phyloP scores from a whole-genome alignment of 164 flowering plant genomes.

The Kalanchoe fedtschenkoi region DNA sequence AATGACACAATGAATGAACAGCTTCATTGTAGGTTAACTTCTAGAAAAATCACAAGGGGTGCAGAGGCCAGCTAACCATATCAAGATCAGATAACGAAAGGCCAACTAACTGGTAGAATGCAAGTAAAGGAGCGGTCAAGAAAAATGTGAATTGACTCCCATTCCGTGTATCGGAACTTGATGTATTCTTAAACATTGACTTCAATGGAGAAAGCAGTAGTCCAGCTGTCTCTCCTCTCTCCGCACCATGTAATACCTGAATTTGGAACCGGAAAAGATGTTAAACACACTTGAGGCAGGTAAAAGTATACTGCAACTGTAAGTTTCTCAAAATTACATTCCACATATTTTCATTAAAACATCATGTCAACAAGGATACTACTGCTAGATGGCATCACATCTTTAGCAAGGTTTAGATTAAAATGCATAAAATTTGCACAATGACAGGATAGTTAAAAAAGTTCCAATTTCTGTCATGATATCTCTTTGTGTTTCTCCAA shows the following conservation, averaged over 20 bases:
- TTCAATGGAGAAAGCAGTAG: slow-evolving; percentile 72
- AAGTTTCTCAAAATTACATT: background rate
- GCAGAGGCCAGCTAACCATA: slow-evolving; percentile 31
- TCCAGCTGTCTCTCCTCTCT: slow-evolving; percentile 85
- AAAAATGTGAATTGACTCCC: slow-evolving; percentile 94
- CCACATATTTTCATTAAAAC: background rate
- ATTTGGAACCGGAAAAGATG: slow-evolving; percentile 5
- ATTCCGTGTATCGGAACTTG: slow-evolving; percentile 27
- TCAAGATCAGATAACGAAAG: slow-evolving; percentile 30
- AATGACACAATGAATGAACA: background rate
- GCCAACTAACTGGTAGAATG: slow-evolving; percentile 77
- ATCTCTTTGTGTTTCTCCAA: background rate
- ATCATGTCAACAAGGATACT: background rate
- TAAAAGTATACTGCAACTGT: background rate
- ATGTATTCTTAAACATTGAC: slow-evolving; percentile 34
- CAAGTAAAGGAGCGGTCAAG: slow-evolving; percentile 81
- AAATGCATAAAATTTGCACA: background rate
- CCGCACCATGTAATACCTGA: slow-evolving; percentile 86
- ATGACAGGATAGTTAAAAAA: background rate
- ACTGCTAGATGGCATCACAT: background rate
- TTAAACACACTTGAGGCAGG: slow-evolving; percentile 14
- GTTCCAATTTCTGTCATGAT: background rate
- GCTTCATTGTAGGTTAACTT: background rate
- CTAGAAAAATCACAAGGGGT: background rate
- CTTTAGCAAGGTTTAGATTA: background rate